Conservation (phyloP, 164 flowering plant species). For the Houttuynia cordata region DNA sequence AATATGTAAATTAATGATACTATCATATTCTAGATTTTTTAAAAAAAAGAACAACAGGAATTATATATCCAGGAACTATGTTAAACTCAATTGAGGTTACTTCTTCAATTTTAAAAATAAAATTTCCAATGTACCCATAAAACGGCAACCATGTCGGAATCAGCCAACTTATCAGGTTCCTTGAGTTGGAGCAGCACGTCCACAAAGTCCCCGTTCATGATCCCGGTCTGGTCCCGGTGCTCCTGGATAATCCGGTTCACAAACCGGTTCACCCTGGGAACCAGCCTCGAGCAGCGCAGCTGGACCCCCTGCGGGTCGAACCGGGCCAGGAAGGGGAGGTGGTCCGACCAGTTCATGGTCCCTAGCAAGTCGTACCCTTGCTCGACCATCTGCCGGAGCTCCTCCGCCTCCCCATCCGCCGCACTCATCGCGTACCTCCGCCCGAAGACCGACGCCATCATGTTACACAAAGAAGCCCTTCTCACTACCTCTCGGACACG, state of each 20-base stretch:
- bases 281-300: slow-evolving; percentile 32
- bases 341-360: slow-evolving; percentile 32
- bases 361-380: slow-evolving; percentile 38
- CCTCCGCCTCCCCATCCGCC: slow-evolving; percentile 3
- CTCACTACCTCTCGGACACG: slow-evolving; percentile 20
- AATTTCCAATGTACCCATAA: slow-evolving; percentile 44
- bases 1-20: too few species aligned
- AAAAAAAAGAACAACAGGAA: too few species aligned
- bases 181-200: slow-evolving; percentile 44
- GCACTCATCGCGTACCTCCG: slow-evolving; percentile 8
- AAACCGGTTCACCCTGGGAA: slow-evolving; percentile 39
- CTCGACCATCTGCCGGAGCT: slow-evolving; percentile 19
- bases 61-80: too few species aligned
- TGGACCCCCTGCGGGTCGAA: slow-evolving; percentile 25
- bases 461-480: slow-evolving; percentile 26
- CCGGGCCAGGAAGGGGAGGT: slow-evolving; percentile 21
- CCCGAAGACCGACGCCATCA: slow-evolving; percentile 43
- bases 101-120: too few species aligned
- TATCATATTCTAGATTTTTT: too few species aligned
- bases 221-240: slow-evolving; percentile 14
- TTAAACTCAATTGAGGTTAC: too few species aligned
- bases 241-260: slow-evolving; percentile 34
- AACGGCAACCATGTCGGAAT: slow-evolving; percentile 56
- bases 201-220: slow-evolving; percentile 26
- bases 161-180: slow-evolving; percentile 26